A percentile compares a stretch with the other conserved stretches of the same genome.
Evolutionary conservation across 1,284 basidiomycete species (phyloP).

Genomic region (Inonotus obliquus): DNA sequence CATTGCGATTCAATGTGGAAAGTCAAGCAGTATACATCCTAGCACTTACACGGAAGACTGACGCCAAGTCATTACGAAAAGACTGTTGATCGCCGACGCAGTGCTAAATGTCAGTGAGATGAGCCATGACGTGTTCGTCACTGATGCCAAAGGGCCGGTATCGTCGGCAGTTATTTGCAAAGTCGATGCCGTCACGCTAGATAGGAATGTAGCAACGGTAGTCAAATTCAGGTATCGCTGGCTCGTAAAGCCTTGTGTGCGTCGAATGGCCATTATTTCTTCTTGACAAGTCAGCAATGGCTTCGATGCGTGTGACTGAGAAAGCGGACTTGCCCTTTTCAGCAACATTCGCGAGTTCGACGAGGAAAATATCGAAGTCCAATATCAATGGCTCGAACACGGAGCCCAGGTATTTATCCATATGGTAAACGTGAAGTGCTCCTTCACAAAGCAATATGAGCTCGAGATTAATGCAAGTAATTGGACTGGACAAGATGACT

Average conservation of each 20-base stretch:
- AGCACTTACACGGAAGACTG: constrained; percentile 2
- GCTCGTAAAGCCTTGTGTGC: background rate
- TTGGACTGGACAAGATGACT: background rate
- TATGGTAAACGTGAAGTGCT: background rate
- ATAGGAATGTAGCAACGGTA: constrained; percentile 11
- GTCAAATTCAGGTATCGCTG: constrained; percentile 3
- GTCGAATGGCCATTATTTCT: background rate
- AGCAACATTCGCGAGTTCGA: background rate
- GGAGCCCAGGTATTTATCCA: background rate
- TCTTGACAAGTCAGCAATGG: background rate
- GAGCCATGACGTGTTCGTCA: constrained; percentile 7
- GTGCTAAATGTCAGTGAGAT: constrained; percentile 6
- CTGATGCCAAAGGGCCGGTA: background rate
- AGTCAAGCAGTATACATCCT: background rate
- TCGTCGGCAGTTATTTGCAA: constrained; percentile 1
- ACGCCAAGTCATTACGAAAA: constrained; percentile 9
- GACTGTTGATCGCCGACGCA: constrained; percentile 6
- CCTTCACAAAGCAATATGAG: background rate
- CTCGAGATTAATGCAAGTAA: background rate
- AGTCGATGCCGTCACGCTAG: constrained; percentile 10
- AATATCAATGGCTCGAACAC: background rate
- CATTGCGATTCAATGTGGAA: background rate
- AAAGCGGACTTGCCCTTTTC: background rate
- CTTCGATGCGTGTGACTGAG: background rate
- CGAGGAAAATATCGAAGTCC: background rate